Percentiles rank a stretch among this genome's conserved stretches.
Conservation (phyloP, 306 rosid species). For the Chamaecrista fasciculata region DNA sequence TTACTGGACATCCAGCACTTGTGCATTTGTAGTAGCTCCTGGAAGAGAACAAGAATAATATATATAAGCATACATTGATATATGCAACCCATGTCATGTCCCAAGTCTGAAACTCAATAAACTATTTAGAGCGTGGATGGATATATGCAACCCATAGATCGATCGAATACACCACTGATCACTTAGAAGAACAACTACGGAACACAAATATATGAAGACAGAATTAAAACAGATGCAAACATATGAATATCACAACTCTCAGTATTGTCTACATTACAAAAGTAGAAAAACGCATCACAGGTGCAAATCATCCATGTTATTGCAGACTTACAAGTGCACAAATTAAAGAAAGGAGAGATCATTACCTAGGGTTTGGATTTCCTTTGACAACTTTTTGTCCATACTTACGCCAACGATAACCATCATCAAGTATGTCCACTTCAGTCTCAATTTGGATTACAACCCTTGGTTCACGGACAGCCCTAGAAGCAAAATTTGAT, state of each 20-base stretch:
- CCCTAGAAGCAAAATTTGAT: slow-evolving; percentile 50
- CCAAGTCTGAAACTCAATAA: neutral
- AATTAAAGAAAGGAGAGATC: neutral
- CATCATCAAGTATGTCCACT: slow-evolving; percentile 83
- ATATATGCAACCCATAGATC: neutral
- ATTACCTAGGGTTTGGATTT: slow-evolving; percentile 91
- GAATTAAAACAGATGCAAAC: neutral
- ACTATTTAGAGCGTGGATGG: neutral
- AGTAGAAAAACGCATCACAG: neutral
- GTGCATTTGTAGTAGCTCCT: slow-evolving; percentile 99
- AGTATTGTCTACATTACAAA: no score
- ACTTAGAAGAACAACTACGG: neutral
- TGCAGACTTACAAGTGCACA: neutral
- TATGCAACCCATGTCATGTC: no score
- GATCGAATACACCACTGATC: neutral
- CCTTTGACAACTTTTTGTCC: slow-evolving; percentile 96
- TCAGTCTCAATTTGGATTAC: slow-evolving; percentile 84
- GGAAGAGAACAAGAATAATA: slow-evolving; percentile 16
- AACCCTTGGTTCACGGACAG: slow-evolving; percentile 78
- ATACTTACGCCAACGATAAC: slow-evolving; percentile 93
- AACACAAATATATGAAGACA: neutral
- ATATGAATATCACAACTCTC: no score
- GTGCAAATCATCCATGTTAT: neutral
- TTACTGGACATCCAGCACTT: slow-evolving; percentile 73
- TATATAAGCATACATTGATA: slow-evolving; percentile 13